phyloP scores from a whole-genome alignment of 805 yeast species.

The Cyberlindnera mycetangii region DNA sequence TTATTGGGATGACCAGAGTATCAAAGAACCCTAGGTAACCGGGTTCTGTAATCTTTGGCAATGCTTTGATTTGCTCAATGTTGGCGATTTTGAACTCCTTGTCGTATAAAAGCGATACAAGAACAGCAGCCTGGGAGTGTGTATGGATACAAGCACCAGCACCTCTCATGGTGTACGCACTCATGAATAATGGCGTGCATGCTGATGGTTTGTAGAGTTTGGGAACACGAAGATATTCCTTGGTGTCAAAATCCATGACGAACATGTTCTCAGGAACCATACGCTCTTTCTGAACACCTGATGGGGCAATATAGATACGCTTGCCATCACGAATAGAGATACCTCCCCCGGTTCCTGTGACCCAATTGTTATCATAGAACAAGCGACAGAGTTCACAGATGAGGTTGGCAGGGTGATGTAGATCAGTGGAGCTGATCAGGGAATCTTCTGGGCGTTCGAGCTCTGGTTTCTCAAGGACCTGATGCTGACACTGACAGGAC shows the following conservation, averaged over 20 bases:
- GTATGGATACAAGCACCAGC: conserved; percentile 96
- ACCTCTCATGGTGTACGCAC: conserved; percentile 58
- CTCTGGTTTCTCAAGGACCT: background rate
- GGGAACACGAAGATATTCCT: conserved; percentile 59
- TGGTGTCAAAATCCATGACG: conserved; percentile 57
- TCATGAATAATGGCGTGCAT: conserved; percentile 84
- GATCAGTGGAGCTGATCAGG: conserved; percentile 24
- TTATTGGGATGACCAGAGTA: conserved; percentile 79
- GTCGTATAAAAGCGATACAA: conserved; percentile 68
- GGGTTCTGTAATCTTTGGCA: conserved; percentile 49
- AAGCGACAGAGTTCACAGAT: conserved; percentile 77
- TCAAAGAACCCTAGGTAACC: conserved; percentile 74
- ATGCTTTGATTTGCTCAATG: conserved; percentile 90
- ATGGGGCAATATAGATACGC: conserved; percentile 76
- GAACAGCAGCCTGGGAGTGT: conserved; percentile 85
- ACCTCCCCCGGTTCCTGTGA: conserved; percentile 96
- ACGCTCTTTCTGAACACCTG: conserved; percentile 94
- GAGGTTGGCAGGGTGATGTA: conserved; percentile 64
- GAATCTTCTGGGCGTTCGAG: conserved; percentile 16
- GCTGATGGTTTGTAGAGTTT: conserved; percentile 79
- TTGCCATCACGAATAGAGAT: conserved; percentile 64
- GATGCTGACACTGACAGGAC: conserved; percentile 11
- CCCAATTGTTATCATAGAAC: conserved; percentile 84
- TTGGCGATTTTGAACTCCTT: conserved; percentile 72
- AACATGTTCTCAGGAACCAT: conserved; percentile 81